These are phyloP conservation scores for Xylaria acuta DNA, from an alignment of 495 filamentous ascomycete species.

Conservation along the genomic window DNA sequence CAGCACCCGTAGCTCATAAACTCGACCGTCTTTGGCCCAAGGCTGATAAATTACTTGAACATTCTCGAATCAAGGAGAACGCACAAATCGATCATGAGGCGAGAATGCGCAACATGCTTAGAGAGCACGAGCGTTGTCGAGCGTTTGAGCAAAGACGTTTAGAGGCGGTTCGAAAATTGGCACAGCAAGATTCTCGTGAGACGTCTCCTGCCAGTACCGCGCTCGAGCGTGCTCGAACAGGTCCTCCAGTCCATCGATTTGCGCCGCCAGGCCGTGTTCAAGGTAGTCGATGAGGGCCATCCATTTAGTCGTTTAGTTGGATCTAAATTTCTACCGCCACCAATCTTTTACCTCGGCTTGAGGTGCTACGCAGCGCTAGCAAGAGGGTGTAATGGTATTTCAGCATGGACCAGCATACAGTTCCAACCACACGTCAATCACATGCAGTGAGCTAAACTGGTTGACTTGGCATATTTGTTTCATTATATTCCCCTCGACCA, in stretches of 20 bases:
- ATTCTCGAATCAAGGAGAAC: constrained; percentile 37
- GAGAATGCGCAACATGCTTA: constrained; percentile 41
- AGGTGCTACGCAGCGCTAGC: not conserved
- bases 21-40: constrained; percentile 41
- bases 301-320: not conserved
- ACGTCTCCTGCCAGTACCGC: constrained; percentile 29
- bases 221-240: not conserved
- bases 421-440: not conserved
- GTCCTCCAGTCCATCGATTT: not conserved
- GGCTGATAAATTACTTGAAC: constrained; percentile 31
- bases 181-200: constrained; percentile 32
- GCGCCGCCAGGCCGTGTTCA: constrained; percentile 6
- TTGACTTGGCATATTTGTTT: not conserved
- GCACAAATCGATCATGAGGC: constrained; percentile 45
- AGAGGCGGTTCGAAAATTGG: constrained; percentile 43
- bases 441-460: not conserved
- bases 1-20: constrained; percentile 33
- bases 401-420: not conserved
- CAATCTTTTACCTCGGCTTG: not conserved
- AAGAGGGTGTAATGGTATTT: not conserved
- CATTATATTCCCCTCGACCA: not conserved
- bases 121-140: constrained; percentile 49
- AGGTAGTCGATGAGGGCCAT: not conserved
- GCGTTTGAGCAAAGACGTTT: constrained; percentile 48
- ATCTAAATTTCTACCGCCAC: not conserved